phyloP scores from a whole-genome alignment of 768 basidiomycete genomes.

The Clitopilus passeckerianus region DNA sequence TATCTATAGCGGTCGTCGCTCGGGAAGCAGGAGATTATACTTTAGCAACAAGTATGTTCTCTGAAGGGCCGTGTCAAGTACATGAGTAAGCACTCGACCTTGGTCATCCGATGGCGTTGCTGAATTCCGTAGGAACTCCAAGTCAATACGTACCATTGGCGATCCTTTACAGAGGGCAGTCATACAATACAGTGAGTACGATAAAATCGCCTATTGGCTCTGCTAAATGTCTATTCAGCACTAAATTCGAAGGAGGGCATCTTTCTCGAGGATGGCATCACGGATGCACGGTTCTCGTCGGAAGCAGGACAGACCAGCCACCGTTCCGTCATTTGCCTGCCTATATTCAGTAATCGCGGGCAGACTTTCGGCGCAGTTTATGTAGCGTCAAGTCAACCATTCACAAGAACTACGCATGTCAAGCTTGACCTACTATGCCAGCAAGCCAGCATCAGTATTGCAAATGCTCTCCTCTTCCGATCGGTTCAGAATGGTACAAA shows the following conservation, averaged over 20 bases:
- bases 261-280: conserved; percentile 54
- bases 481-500: conserved; percentile 70
- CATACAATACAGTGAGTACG: conserved; percentile 54
- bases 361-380: conserved; percentile 74
- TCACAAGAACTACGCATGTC: conserved; percentile 54
- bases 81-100: conserved; percentile 45
- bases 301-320: conserved; percentile 59
- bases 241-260: conserved; percentile 62
- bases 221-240: conserved; percentile 29
- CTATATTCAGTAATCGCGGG: conserved; percentile 70
- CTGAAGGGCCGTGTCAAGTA: conserved; percentile 58
- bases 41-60: conserved; percentile 60
- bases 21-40: conserved; percentile 69
- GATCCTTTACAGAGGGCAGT: conserved; percentile 66
- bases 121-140: conserved; percentile 42
- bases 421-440: conserved; percentile 63
- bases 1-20: conserved; percentile 51
- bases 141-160: conserved; percentile 48
- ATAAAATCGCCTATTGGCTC: not conserved
- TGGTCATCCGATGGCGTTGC: not conserved
- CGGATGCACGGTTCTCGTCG: conserved; percentile 64
- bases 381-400: conserved; percentile 60
- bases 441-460: conserved; percentile 72
- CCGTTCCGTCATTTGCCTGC: conserved; percentile 62
- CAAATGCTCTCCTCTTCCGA: conserved; percentile 70